phyloP scores from a whole-genome alignment of 2,329 filamentous ascomycete genomes.

The Sphaerulina vaccinii region DNA sequence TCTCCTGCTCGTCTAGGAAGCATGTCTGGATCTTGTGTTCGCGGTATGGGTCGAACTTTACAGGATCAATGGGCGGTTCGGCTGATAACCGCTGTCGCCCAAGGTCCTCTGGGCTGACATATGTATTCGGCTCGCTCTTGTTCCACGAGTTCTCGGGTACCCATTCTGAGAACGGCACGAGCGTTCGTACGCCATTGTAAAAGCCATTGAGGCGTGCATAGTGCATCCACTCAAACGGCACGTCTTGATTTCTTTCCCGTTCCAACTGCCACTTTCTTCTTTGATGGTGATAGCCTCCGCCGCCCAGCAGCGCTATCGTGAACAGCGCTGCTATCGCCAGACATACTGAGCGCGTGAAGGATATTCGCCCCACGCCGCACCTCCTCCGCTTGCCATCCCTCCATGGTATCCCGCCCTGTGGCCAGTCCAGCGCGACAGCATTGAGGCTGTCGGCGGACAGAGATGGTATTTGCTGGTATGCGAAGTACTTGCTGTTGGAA shows the following conservation, averaged over 20 bases:
- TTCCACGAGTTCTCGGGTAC: conserved; percentile 48
- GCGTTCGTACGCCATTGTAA: conserved; percentile 50
- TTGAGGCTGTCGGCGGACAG: conserved; percentile 40
- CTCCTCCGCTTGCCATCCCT: conserved; percentile 20
- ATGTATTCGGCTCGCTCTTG: conserved; percentile 36
- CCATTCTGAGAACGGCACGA: conserved; percentile 45
- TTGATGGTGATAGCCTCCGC: conserved; percentile 41
- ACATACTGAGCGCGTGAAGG: conserved; percentile 43
- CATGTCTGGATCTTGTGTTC: conserved; percentile 58
- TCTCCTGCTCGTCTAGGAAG: conserved; percentile 62
- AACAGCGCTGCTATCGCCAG: conserved; percentile 42
- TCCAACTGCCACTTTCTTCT: conserved; percentile 9
- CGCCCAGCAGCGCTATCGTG: conserved; percentile 43
- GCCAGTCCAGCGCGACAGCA: conserved; percentile 22
- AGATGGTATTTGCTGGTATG: conserved; percentile 46
- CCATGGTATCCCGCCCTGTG: conserved; percentile 41
- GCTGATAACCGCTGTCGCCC: conserved; percentile 19
- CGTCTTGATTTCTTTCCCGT: conserved; percentile 34
- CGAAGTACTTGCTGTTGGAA: conserved; percentile 42
- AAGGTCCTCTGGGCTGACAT: conserved; percentile 30
- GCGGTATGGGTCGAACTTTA: conserved; percentile 48
- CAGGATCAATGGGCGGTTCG: conserved; percentile 38
- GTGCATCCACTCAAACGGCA: conserved; percentile 47
- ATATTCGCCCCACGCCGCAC: conserved; percentile 36
- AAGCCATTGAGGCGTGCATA: conserved; percentile 47